phyloP scores from a whole-genome alignment of 495 filamentous ascomycete species.

The Daldinia vernicosa region DNA sequence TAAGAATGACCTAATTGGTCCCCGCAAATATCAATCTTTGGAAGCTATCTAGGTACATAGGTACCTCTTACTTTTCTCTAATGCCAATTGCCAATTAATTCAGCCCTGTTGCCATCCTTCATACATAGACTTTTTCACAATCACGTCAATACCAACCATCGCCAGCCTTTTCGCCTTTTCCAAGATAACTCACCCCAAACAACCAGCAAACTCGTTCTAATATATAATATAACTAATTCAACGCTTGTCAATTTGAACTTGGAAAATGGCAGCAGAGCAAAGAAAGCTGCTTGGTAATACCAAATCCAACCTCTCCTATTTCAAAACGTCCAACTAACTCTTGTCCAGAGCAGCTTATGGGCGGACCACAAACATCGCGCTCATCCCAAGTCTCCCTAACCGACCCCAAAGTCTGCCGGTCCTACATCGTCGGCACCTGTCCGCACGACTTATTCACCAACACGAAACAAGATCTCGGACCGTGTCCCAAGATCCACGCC shows the following conservation, averaged over 20 bases:
- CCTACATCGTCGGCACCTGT: constrained; percentile 92
- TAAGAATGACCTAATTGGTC: constrained; percentile 38
- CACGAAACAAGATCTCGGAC: constrained; percentile 96
- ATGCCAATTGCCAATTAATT: constrained; percentile 26
- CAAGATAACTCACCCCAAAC: neutral
- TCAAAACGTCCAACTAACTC: constrained; percentile 31
- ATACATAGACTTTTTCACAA: neutral
- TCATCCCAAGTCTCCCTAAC: constrained; percentile 84
- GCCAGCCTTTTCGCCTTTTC: neutral
- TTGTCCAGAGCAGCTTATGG: constrained; percentile 79
- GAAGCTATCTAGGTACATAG: neutral
- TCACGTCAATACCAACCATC: neutral
- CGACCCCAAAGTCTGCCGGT: constrained; percentile 94
- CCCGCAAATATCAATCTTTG: constrained; percentile 37
- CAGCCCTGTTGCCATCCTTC: constrained; percentile 37
- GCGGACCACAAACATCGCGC: constrained; percentile 73
- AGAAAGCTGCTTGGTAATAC: constrained; percentile 87
- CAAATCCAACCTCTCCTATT: constrained; percentile 8
- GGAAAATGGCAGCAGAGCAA: constrained; percentile 88
- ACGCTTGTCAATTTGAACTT: neutral
- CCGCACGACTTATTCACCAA: constrained; percentile 99
- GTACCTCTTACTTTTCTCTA: neutral
- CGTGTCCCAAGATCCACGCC: constrained; percentile 88
- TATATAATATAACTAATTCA: neutral
- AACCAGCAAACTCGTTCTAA: neutral